These are phyloP conservation scores for Podaxis sp. DNA, from an alignment of 768 basidiomycete genomes.

Conservation along the genomic window DNA sequence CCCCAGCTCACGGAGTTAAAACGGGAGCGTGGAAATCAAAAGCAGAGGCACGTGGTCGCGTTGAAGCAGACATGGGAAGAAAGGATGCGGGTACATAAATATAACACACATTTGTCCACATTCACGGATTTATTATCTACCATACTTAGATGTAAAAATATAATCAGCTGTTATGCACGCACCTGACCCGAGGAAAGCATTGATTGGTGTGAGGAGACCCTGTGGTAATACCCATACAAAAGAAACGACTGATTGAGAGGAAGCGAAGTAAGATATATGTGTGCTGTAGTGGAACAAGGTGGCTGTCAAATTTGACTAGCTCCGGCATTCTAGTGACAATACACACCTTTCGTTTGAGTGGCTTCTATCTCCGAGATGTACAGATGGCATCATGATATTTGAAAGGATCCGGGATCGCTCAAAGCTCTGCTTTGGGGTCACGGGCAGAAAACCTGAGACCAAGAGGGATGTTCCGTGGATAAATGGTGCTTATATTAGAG, in stretches of 20 bases:
- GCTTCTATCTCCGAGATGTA: background rate
- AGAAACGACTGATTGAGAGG: background rate
- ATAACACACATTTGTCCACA: background rate
- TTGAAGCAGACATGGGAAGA: slow-evolving; percentile 5
- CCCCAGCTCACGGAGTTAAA: background rate
- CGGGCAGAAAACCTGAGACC: no score
- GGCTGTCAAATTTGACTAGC: background rate
- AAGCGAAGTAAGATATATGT: no score
- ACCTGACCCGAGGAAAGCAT: background rate
- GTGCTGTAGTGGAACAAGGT: background rate
- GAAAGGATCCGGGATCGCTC: background rate
- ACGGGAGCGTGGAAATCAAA: slow-evolving; percentile 1
- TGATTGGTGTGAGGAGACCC: background rate
- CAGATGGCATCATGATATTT: background rate
- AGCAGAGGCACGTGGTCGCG: slow-evolving; percentile 1
- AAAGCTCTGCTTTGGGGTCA: background rate
- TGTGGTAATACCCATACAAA: no score
- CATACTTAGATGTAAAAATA: no score
- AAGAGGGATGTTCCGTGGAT: no score
- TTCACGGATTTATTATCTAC: background rate
- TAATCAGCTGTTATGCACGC: background rate
- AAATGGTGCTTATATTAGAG: no score
- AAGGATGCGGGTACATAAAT: background rate
- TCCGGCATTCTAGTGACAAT: background rate
- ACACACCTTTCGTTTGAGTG: background rate